Evolutionary conservation across 768 basidiomycete genomes (phyloP).

Genomic region (Mycena pura): DNA sequence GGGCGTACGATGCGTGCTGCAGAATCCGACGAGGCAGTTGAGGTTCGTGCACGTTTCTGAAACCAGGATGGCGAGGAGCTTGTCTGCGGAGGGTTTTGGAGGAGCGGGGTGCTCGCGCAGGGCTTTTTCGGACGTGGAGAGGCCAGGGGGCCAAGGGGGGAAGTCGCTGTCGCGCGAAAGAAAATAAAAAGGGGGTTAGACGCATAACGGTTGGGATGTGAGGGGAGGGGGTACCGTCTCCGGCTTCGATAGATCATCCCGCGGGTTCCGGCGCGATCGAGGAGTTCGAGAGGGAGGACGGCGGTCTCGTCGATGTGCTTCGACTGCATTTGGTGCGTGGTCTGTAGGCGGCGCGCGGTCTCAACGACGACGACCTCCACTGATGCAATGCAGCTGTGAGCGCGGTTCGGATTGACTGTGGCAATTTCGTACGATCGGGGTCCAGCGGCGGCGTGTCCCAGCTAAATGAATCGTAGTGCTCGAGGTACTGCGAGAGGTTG

Average conservation of each 20-base stretch:
- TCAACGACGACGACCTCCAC: constrained; percentile 61
- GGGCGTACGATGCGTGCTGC: constrained; percentile 54
- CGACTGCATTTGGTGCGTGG: constrained; percentile 43
- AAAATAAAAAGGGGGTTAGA: not conserved
- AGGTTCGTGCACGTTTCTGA: constrained; percentile 58
- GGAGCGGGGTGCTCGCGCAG: constrained; percentile 3
- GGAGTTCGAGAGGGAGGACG: constrained; percentile 50
- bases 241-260: constrained; percentile 34
- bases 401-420: not conserved
- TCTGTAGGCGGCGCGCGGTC: constrained; percentile 50
- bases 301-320: constrained; percentile 55
- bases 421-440: constrained; percentile 44
- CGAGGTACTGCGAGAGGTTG: constrained; percentile 43
- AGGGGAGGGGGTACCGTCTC: constrained; percentile 20
- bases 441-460: constrained; percentile 48
- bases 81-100: constrained; percentile 6
- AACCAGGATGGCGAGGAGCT: constrained; percentile 40
- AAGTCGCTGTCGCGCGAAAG: constrained; percentile 38
- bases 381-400: constrained; percentile 29
- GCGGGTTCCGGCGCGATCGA: constrained; percentile 31
- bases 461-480: constrained; percentile 50
- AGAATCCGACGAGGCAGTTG: constrained; percentile 58
- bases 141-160: constrained; percentile 33
- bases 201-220: no score
- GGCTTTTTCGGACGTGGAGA: constrained; percentile 7